Base-by-base conservation (phyloP, 2,329 filamentous ascomycete species). In the Ceratocystis eucalypticola region DNA sequence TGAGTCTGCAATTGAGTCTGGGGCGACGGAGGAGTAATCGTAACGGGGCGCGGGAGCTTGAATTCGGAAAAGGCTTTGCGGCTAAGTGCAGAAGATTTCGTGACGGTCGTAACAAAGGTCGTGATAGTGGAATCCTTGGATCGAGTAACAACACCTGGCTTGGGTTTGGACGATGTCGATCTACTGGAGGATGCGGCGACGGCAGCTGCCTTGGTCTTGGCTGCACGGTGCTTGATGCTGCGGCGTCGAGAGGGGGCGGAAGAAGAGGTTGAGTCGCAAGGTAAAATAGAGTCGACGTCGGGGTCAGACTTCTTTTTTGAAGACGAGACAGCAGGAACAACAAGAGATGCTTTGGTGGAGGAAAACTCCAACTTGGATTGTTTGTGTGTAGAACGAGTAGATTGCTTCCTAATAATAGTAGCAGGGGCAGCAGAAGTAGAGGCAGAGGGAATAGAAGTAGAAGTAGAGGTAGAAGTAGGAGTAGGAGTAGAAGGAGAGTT, bases 361-460 rank as follows among this genome's bases (percentile, higher is more conserved):
- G 67, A 45, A 57, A 68, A 68, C 15, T 20, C 17, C 33, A 68
- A 37, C 64, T 66, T 50, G 20, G 67, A 41, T 61, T 68, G 67
- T 57, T 68, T 68, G 15, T 30, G 28, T 8, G 25, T 59, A 33
- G 53, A 25, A 17, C 28, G 37, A 41, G 37, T 25, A 66, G 30
- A 20, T 12, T 25, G 20, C 20, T 64, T 53, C 46, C 30, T 55
- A 22, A 22, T 17, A 45, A 44, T 22, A 6, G 41, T 20, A 22
- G 46, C 37, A 28, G 30, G 41, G 30, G 10, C 45, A 22, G 48
- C 37, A 41, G 37, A 41, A 12, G 37, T 41, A 37, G n/a, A 33
- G 46, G 8, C 25, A 50, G 10, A 28, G 65, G 25, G 4, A n/a
- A 12, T 12, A 48, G 61, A 46, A 25, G 61, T 22, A 28, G 41